phyloP scores from a whole-genome alignment of 2,329 filamentous ascomycete species.

The Pestalotiopsis sp. region DNA sequence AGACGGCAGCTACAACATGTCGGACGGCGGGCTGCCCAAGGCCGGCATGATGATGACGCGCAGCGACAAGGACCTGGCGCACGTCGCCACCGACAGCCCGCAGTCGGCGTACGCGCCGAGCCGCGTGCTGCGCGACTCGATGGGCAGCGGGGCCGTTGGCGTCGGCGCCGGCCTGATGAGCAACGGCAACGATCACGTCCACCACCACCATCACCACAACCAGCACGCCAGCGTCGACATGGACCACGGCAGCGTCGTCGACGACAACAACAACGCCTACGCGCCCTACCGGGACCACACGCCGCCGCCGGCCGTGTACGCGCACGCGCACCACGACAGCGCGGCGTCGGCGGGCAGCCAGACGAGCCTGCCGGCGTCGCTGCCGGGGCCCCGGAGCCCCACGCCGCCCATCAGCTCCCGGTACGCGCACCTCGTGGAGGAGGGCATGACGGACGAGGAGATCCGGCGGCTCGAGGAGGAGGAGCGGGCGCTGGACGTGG shows the following conservation, averaged over 20 bases:
- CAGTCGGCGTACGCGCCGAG: slow-evolving; percentile 49
- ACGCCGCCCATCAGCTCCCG: slow-evolving; percentile 34
- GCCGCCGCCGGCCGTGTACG: slow-evolving; percentile 15
- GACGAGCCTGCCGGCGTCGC: slow-evolving; percentile 9
- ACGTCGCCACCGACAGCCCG: slow-evolving; percentile 39
- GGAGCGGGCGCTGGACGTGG: slow-evolving; percentile 58
- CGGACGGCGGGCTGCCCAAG: slow-evolving; percentile 29
- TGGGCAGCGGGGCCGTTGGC: slow-evolving; percentile 9
- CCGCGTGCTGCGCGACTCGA: slow-evolving; percentile 22
- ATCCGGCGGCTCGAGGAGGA: slow-evolving; percentile 60
- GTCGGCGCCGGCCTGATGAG: slow-evolving; percentile 6
- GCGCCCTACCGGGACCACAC: slow-evolving; percentile 37
- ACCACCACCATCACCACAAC: neutral
- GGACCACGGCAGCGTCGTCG: slow-evolving; percentile 10
- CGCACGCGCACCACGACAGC: slow-evolving; percentile 14
- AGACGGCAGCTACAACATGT: slow-evolving; percentile 24
- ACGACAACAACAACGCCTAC: slow-evolving; percentile 26
- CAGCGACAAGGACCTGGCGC: slow-evolving; percentile 48
- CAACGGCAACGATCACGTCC: slow-evolving; percentile 19
- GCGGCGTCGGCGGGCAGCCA: slow-evolving; percentile 31
- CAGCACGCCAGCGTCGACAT: neutral
- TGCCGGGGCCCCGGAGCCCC: slow-evolving; percentile 10
- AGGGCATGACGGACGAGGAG: slow-evolving; percentile 63
- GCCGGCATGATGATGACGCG: slow-evolving; percentile 36
- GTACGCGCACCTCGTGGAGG: slow-evolving; percentile 58